Evolutionary conservation across 352 stramenopile genomes (phyloP).

Genomic region (Globisporangium spinosum): DNA sequence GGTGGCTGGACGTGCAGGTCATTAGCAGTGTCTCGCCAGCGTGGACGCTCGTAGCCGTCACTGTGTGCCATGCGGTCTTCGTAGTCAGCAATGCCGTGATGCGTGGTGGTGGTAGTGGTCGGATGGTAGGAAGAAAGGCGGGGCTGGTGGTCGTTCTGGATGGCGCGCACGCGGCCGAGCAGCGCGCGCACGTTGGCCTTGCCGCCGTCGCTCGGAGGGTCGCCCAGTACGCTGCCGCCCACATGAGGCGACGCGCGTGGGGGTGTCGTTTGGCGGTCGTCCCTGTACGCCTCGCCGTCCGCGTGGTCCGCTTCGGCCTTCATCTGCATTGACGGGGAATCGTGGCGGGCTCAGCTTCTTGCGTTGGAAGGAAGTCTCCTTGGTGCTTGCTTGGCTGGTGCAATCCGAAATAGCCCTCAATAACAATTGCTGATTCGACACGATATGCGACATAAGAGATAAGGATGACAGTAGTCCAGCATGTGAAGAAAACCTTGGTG

Average conservation of each 20-base stretch:
- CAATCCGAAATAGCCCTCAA: neutral
- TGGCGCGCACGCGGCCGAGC: conserved; percentile 32
- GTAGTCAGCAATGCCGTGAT: neutral
- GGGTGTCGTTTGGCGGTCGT: neutral
- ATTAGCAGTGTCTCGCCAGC: neutral
- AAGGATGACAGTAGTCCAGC: neutral
- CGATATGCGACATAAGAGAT: neutral
- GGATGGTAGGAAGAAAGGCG: conserved; percentile 19
- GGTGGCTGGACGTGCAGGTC: neutral
- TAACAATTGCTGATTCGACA: neutral
- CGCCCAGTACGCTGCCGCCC: conserved; percentile 11
- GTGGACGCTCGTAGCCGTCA: conserved; percentile 1
- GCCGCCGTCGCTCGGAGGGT: conserved; percentile 3
- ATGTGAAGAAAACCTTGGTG: too few species aligned
- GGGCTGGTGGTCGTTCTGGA: neutral
- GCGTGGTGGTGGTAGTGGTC: conserved; percentile 20
- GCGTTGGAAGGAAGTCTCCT: too few species aligned
- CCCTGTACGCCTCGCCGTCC: neutral
- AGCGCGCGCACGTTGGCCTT: conserved; percentile 36
- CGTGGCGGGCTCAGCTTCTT: neutral
- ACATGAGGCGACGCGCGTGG: neutral
- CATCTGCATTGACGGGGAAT: neutral
- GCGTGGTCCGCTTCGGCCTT: conserved; percentile 7
- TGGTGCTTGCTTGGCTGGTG: neutral
- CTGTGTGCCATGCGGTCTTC: neutral